Conservation (phyloP, 768 basidiomycete species). For the Boletales sp. region DNA sequence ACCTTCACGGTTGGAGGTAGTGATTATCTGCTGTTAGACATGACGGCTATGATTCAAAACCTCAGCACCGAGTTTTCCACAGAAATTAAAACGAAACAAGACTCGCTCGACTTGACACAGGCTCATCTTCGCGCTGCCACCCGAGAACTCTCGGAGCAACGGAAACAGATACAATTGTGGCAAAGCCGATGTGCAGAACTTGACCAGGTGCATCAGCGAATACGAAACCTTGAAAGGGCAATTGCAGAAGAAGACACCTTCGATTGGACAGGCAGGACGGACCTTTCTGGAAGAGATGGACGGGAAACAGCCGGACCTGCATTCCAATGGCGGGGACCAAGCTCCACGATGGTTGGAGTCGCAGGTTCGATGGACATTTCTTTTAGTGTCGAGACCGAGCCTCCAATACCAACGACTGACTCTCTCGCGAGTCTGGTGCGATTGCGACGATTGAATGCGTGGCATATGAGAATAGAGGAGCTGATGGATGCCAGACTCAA, state of each 20-base stretch:
- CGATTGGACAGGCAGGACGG: conserved; percentile 83
- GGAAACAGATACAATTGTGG: conserved; percentile 78
- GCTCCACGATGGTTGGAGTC: conserved; percentile 63
- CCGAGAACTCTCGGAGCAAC: conserved; percentile 84
- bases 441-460: conserved; percentile 72
- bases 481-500: conserved; percentile 68
- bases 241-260: conserved; percentile 74
- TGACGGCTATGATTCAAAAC: conserved; percentile 79
- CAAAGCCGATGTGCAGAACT: conserved; percentile 71
- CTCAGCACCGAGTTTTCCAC: conserved; percentile 74
- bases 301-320: conserved; percentile 42
- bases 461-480: conserved; percentile 79
- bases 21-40: conserved; percentile 48
- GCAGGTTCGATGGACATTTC: conserved; percentile 62
- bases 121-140: conserved; percentile 86
- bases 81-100: conserved; percentile 86
- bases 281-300: conserved; percentile 39
- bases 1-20: not conserved
- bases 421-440: conserved; percentile 59
- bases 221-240: conserved; percentile 81
- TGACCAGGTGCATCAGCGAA: conserved; percentile 76
- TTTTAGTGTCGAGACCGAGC: conserved; percentile 67
- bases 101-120: conserved; percentile 82
- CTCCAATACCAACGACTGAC: conserved; percentile 61
- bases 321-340: conserved; percentile 67